A percentile compares a stretch with the other conserved stretches of the same genome.
Conservation (phyloP, 139 green algal species). For the Pycnococcus provasolii region DNA sequence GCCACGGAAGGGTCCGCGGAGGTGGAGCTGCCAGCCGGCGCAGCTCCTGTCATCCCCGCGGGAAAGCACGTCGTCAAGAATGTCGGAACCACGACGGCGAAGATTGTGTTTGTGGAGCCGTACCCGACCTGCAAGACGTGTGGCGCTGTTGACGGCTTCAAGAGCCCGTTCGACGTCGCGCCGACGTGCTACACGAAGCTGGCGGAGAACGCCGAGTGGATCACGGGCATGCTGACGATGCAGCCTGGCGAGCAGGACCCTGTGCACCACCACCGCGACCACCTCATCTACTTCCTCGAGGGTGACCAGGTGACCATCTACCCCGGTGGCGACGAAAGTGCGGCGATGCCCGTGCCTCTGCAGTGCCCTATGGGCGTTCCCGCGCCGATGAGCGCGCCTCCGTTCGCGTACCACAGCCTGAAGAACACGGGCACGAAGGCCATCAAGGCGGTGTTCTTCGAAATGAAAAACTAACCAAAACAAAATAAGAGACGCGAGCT, state of each 20-base stretch:
- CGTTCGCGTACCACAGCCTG: no score
- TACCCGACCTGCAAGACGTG: neutral
- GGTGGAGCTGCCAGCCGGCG: neutral
- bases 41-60: neutral
- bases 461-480: no score
- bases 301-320: neutral
- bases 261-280: neutral
- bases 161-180: neutral
- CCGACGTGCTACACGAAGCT: neutral
- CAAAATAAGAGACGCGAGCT: no score
- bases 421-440: no score
- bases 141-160: neutral
- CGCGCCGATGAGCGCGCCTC: no score
- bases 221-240: neutral
- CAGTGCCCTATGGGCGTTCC: no score
- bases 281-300: neutral
- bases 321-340: neutral
- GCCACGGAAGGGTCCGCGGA: neutral
- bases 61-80: neutral
- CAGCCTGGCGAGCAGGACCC: neutral
- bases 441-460: no score
- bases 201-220: neutral
- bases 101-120: neutral
- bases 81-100: neutral
- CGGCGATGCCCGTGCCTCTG: neutral